A percentile compares a stretch with the other conserved stretches of the same genome.
Conservation (phyloP, 768 basidiomycete genomes). For the Lentinula sp. region DNA sequence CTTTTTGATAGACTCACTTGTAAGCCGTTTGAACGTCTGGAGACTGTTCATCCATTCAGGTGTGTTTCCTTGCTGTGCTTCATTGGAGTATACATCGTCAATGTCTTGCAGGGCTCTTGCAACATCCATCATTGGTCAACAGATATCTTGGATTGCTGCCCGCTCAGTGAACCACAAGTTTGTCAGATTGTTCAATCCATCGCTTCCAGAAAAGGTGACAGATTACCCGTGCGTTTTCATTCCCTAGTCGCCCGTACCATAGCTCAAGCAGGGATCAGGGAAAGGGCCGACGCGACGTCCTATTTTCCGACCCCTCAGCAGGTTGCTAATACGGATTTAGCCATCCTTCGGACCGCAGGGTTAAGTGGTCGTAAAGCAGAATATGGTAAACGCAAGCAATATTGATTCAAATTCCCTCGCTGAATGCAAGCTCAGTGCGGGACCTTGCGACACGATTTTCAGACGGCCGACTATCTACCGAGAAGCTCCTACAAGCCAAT, state of each 20-base stretch:
- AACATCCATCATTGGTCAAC: constrained; percentile 70
- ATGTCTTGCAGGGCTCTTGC: constrained; percentile 50
- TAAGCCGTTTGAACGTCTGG: constrained; percentile 70
- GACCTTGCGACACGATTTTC: constrained; percentile 77
- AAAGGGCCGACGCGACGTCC: constrained; percentile 16
- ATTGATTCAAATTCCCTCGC: neutral
- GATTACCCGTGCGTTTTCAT: constrained; percentile 38
- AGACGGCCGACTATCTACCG: constrained; percentile 71
- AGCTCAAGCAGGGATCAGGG: constrained; percentile 6
- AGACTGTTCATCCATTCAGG: constrained; percentile 81
- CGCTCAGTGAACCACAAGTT: constrained; percentile 79
- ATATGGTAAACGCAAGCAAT: constrained; percentile 50
- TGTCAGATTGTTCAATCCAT: constrained; percentile 65
- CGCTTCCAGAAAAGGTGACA: constrained; percentile 60
- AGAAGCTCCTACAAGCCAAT: constrained; percentile 59
- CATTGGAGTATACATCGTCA: neutral
- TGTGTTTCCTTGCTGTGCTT: constrained; percentile 20
- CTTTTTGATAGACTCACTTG: constrained; percentile 63
- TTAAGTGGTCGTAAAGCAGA: constrained; percentile 84
- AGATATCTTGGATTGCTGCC: constrained; percentile 86
- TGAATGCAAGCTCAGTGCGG: constrained; percentile 41
- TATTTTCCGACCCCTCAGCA: constrained; percentile 70
- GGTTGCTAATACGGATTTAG: constrained; percentile 55
- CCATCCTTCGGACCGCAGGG: constrained; percentile 64
- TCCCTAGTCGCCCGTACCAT: constrained; percentile 7